A percentile compares a stretch with the other conserved stretches of the same genome.
phyloP scores from a whole-genome alignment of 495 filamentous ascomycete species.

The Corynascus novoguineensis region DNA sequence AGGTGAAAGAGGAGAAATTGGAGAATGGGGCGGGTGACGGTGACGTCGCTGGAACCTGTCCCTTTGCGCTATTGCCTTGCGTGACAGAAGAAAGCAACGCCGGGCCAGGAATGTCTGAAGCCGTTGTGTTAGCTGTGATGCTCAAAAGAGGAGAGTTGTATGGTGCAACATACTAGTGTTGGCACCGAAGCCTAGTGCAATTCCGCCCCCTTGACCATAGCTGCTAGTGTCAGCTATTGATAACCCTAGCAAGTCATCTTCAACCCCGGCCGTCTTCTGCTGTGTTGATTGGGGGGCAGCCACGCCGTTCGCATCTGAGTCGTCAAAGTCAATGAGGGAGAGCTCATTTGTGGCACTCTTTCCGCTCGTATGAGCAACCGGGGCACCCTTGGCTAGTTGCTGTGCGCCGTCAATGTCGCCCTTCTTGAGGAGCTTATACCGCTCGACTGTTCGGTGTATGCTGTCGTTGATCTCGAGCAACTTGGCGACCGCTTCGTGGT shows the following conservation, averaged over 20 bases:
- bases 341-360: slow-evolving; percentile 78
- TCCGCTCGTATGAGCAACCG: slow-evolving; percentile 56
- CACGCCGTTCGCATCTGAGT: slow-evolving; percentile 54
- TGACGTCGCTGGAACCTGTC: slow-evolving; percentile 34
- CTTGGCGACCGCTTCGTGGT: slow-evolving; percentile 91
- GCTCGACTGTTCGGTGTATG: slow-evolving; percentile 92
- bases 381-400: slow-evolving; percentile 75
- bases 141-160: neutral
- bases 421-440: slow-evolving; percentile 90
- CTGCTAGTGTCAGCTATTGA: slow-evolving; percentile 42
- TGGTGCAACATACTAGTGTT: slow-evolving; percentile 50
- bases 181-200: slow-evolving; percentile 74
- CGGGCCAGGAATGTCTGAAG: slow-evolving; percentile 54
- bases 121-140: slow-evolving; percentile 10
- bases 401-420: slow-evolving; percentile 87
- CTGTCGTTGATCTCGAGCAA: slow-evolving; percentile 96
- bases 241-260: slow-evolving; percentile 51
- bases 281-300: slow-evolving; percentile 26
- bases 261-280: slow-evolving; percentile 35
- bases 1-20: slow-evolving; percentile 53
- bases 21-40: slow-evolving; percentile 49
- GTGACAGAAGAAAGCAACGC: slow-evolving; percentile 60
- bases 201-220: slow-evolving; percentile 72
- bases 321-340: slow-evolving; percentile 87
- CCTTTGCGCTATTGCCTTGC: slow-evolving; percentile 50